Evolutionary conservation across 768 basidiomycete species (phyloP).

Genomic region (Hortiboletus campestris): DNA sequence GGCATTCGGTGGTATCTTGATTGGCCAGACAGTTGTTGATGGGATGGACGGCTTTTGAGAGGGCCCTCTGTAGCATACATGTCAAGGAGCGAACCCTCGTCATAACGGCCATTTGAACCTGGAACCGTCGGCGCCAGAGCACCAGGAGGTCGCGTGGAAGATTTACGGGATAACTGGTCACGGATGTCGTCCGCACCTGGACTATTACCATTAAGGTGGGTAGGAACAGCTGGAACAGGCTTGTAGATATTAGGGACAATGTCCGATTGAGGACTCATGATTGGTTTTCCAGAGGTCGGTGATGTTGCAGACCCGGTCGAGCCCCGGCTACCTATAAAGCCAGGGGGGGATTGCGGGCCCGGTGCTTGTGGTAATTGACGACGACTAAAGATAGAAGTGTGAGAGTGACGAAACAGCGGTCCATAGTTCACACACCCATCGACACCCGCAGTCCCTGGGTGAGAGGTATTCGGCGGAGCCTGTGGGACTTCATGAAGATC

Average conservation of each 20-base stretch:
- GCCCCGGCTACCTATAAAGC: conserved; percentile 14
- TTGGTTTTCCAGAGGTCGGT: conserved; percentile 17
- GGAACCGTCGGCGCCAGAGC: conserved; percentile 28
- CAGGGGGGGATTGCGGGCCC: conserved; percentile 11
- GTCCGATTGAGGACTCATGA: conserved; percentile 16
- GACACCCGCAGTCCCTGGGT: conserved; percentile 22
- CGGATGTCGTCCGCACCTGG: conserved; percentile 19
- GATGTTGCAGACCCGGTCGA: conserved; percentile 24
- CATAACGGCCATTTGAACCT: conserved; percentile 20
- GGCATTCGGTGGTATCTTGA: conserved; percentile 8
- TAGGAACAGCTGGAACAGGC: conserved; percentile 31
- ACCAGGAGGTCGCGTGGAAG: conserved; percentile 30
- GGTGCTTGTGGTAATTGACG: conserved; percentile 32
- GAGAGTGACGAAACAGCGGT: background rate
- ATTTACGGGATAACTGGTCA: conserved; percentile 17
- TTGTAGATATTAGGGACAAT: conserved; percentile 26
- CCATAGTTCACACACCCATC: conserved; percentile 21
- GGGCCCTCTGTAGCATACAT: conserved; percentile 22
- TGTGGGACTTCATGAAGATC: conserved; percentile 19
- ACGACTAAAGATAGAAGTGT: conserved; percentile 17
- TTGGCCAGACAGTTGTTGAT: conserved; percentile 20
- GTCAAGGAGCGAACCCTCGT: conserved; percentile 24
- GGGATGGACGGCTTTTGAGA: conserved; percentile 15
- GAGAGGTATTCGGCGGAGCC: conserved; percentile 14
- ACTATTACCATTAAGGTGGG: conserved; percentile 8